Evolutionary conservation across 2,329 filamentous ascomycete genomes (phyloP), one percentile per base, ranked within the genome.

Genomic region (Fusarium tuaranense): DNA sequence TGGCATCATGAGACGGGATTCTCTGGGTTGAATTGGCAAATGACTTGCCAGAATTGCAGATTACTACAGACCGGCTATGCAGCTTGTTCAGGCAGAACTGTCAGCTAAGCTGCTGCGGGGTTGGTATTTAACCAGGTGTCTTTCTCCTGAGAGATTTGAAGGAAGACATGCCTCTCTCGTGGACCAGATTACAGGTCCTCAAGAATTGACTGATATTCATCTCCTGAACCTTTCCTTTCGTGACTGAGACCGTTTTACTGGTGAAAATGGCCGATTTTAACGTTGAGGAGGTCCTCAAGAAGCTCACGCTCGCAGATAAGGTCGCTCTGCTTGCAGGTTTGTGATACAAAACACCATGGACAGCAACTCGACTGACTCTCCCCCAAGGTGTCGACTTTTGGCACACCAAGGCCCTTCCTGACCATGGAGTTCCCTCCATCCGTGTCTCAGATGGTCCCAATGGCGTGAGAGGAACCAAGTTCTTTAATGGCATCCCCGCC

Each of bases 371-470:
- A 51, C 62, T 64, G 13, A 74, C 32, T 8, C 2, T 32, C 7
- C 25, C 4, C 4, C 7, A 66, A 88, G 90, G 90, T 67, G 87
- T 88, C 73, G 92, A 93, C 82, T 93, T 93, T 78, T 94, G 92
- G 92, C 90, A 93, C 78, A 92, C 92, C 38, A 88, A 89, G 74
- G 81, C 88, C 16, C 84, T 93, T 8, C 89, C 89, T 12, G 80
- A 89, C 25, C 87, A 91, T 76, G 88, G 89, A 2, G 86, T 93
- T 38, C 92, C 92, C 7, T 90, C 91, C 0, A 85, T 93, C 36
- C 89, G 92, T 58, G 86, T 92, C 57, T 89, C 90, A 41, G 92
- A 94, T 76, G 92, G 92, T 0, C 92, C 92, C 41, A 93, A 93
- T 80, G 92, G 92, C 61, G 88, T 92, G 38, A 87, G 92, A 73